Evolutionary conservation across 495 filamentous ascomycete species (phyloP), one percentile per base, ranked within the genome.

Genomic region (Usnea hakonensis): DNA sequence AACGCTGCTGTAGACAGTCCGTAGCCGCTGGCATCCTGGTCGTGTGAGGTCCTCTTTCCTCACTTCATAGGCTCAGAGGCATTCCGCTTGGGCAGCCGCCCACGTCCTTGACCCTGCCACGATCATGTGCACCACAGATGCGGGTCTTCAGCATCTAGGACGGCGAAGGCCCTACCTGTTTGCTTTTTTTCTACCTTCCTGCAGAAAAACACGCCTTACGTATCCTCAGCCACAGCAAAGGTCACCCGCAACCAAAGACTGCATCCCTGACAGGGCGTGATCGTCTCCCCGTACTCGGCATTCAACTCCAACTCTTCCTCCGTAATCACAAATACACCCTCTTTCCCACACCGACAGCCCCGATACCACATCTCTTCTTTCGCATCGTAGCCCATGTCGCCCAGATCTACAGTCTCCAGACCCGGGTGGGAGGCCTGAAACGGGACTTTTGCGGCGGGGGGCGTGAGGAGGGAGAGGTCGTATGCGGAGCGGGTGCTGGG

Each of bases 391-490:
- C 65, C 72, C 35, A 95, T 72, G 65, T 91, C 90, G 69, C 94
- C 91, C 28, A 96, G 74, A 76, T 96, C 91, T n/a, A 94, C 79
- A 2, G 81, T 81, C 71, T 95, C 90, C 36, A 91, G 72, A 3
- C 89, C 90, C 57, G 66, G 55, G 65, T 70, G 21, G 62, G 67
- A 26, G 57, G 54, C 44, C 68, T 74, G 30, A 30, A 54, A 28
- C 16, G 16, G 16, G 23, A 17, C 14, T 48, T 5, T 36, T 21
- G 30, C 32, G 19, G 63, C 14, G 8, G 56, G 8, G 23, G 50
- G n/a, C 9, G 32, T 58, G 16, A 63, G 26, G 33, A 63, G 64
- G 4, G 41, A 32, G 36, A 76, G 79, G 70, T 95, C 86, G 72
- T 95, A 94, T 62, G 86, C 83, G 0, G 76, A 71, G 41, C 88